Percentiles rank a stretch among this genome's conserved stretches.
phyloP scores from a whole-genome alignment of 768 basidiomycete species.

The Amanita pseudoporphyria region DNA sequence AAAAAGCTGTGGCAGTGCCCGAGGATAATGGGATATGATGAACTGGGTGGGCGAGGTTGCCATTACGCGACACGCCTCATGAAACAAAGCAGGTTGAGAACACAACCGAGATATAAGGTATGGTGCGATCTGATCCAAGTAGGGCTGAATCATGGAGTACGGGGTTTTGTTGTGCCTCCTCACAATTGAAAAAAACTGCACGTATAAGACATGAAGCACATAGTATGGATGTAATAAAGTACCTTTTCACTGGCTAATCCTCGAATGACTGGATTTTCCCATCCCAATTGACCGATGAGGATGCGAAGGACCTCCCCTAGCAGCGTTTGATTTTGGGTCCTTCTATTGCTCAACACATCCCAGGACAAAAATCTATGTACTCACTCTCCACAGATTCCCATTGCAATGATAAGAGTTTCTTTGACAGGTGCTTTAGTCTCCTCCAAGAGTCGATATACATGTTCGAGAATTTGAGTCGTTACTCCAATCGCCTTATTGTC shows the following conservation, averaged over 20 bases:
- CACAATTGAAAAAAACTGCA: conserved; percentile 49
- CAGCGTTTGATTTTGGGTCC: conserved; percentile 38
- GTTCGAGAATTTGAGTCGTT: conserved; percentile 32
- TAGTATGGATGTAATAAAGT: conserved; percentile 12
- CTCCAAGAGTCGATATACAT: conserved; percentile 41
- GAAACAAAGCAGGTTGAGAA: conserved; percentile 46
- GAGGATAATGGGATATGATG: conserved; percentile 48
- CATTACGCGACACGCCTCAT: conserved; percentile 64
- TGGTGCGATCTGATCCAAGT: conserved; percentile 56
- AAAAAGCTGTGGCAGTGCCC: conserved; percentile 64
- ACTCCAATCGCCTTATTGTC: conserved; percentile 21
- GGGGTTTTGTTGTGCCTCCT: conserved; percentile 49
- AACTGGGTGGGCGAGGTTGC: conserved; percentile 48
- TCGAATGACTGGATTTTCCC: conserved; percentile 58
- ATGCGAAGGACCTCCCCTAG: conserved; percentile 51
- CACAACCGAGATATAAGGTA: conserved; percentile 52
- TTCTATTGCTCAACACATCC: conserved; percentile 15
- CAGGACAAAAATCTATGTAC: conserved; percentile 6
- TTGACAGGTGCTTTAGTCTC: conserved; percentile 34
- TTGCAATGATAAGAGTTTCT: conserved; percentile 56
- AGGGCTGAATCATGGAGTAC: conserved; percentile 61
- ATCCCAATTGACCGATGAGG: conserved; percentile 58
- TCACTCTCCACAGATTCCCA: conserved; percentile 48
- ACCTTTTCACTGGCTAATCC: conserved; percentile 65
- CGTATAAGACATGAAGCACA: background rate